Evolutionary conservation across 768 basidiomycete species (phyloP).

Genomic region (Suillus alpinus): DNA sequence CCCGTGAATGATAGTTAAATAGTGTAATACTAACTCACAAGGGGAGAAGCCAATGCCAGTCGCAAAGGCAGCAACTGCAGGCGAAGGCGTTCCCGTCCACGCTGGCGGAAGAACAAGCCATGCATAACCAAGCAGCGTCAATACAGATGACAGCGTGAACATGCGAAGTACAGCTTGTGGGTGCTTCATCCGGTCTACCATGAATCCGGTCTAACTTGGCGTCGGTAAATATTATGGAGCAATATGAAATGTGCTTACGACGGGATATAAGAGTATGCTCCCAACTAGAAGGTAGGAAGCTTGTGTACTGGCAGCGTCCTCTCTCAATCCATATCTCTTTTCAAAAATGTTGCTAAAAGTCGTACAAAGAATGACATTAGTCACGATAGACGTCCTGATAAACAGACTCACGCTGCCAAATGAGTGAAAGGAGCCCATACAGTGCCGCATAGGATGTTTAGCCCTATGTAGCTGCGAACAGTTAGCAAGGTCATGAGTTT

Average conservation of each 20-base stretch:
- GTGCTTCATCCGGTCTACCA: slow-evolving; percentile 58
- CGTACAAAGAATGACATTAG: slow-evolving; percentile 4
- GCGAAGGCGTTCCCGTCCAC: slow-evolving; percentile 56
- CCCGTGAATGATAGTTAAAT: background rate
- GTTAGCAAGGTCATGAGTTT: slow-evolving; percentile 2
- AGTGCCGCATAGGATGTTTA: slow-evolving; percentile 74
- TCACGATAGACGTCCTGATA: background rate
- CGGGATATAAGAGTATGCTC: slow-evolving; percentile 66
- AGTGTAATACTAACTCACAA: slow-evolving; percentile 31
- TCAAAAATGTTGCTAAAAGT: slow-evolving; percentile 65
- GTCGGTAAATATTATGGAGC: background rate
- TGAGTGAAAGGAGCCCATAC: slow-evolving; percentile 80
- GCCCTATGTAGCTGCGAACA: slow-evolving; percentile 56
- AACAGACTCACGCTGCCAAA: slow-evolving; percentile 60
- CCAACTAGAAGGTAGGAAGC: slow-evolving; percentile 74
- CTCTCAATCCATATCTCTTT: slow-evolving; percentile 57
- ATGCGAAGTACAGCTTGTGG: slow-evolving; percentile 58
- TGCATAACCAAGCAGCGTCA: slow-evolving; percentile 59
- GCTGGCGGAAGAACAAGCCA: slow-evolving; percentile 66
- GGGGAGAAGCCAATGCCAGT: slow-evolving; percentile 74
- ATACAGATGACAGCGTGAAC: slow-evolving; percentile 52
- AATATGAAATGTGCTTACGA: slow-evolving; percentile 40
- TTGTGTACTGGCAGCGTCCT: slow-evolving; percentile 56
- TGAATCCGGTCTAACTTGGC: slow-evolving; percentile 52
- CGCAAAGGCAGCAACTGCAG: slow-evolving; percentile 60